Percentiles rank a stretch among this genome's conserved stretches.
These are phyloP conservation scores for Melampsora americana DNA, from an alignment of 1,284 basidiomycete genomes.

Conservation along the genomic window DNA sequence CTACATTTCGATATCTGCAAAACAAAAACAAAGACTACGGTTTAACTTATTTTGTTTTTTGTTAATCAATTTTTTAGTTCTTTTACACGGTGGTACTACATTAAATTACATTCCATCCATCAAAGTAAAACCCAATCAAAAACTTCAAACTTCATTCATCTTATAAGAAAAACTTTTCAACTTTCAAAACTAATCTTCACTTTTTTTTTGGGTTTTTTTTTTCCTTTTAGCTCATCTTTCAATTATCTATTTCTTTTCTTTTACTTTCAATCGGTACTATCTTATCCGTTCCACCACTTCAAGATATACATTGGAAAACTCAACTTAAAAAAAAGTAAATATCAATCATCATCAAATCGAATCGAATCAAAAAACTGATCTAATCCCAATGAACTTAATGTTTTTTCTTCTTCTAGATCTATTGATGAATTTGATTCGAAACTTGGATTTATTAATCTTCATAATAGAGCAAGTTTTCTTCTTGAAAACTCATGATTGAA, in stretches of 20 bases:
- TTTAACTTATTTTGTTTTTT: too few relatives aligned
- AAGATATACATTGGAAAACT: slow-evolving; percentile 8
- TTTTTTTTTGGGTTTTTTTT: neutral
- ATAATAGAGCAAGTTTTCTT: neutral
- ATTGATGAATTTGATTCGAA: slow-evolving; percentile 7
- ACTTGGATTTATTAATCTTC: neutral
- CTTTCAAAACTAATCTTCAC: neutral
- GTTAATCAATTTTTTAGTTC: neutral
- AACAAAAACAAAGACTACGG: too few relatives aligned
- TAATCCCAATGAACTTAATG: too few relatives aligned
- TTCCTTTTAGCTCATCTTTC: neutral
- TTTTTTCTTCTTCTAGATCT: neutral
- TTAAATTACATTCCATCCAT: neutral
- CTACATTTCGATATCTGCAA: neutral
- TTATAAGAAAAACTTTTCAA: too few relatives aligned
- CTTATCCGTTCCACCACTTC: neutral
- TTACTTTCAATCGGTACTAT: neutral
- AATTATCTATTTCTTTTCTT: neutral
- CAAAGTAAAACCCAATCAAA: neutral
- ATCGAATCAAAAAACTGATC: neutral
- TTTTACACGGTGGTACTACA: neutral
- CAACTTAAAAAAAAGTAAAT: neutral
- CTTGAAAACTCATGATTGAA: neutral
- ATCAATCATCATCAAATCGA: neutral
- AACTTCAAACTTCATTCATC: too few relatives aligned